Evolutionary conservation across 352 stramenopile species (phyloP), one percentile per base, ranked within the genome.

Genomic region (Albugo laibachii): DNA sequence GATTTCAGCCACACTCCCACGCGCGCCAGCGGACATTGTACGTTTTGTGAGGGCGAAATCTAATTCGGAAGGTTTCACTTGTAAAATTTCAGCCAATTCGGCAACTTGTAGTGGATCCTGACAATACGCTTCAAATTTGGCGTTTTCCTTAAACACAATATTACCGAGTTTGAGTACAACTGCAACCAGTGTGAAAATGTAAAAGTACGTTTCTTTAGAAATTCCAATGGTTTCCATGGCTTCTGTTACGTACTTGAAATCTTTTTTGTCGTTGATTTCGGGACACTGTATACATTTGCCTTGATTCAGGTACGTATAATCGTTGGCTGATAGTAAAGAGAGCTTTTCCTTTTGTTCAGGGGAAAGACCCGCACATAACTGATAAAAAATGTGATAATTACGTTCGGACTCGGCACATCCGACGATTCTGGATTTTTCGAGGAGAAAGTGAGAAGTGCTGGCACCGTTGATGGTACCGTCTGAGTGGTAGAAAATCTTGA

Each of bases 371-470:
- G 80, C 74, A 54, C 92, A 92, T 13, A 99, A 58, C 61, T 98
- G 83, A 63, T 99, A 99, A 59, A 99, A 99, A 35, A 99, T 94
- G 63, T 99, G 95, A 69, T 97, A 99, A 63, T 98, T 99, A 15
- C 95, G 71, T 66, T 99, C 95, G 2, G 84, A 63, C 14, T 92
- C 60, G 4, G 72, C 77, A 61, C 95, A 95, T 19, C 80, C 77
- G 1, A 97, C 80, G 20, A 99, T 91, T 14, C 94, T 87, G 49
- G 92, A 95, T 64, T 98, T 98, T 61, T 99, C 95, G 12, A 99
- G 67, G 40, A 99, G 69, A 57, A 98, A 99, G 24, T 97, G 95
- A 52, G 92, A 95, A 38, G 95, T 94, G 35, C 67, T 93, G n/a
- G 84, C 86, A 12, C 86, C 87, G 1, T 79, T 86, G 52, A 96